Percentiles rank a stretch among this genome's conserved stretches.
These are phyloP conservation scores for Saprolegnia diclina DNA, from an alignment of 352 stramenopile species.

Conservation along the genomic window DNA sequence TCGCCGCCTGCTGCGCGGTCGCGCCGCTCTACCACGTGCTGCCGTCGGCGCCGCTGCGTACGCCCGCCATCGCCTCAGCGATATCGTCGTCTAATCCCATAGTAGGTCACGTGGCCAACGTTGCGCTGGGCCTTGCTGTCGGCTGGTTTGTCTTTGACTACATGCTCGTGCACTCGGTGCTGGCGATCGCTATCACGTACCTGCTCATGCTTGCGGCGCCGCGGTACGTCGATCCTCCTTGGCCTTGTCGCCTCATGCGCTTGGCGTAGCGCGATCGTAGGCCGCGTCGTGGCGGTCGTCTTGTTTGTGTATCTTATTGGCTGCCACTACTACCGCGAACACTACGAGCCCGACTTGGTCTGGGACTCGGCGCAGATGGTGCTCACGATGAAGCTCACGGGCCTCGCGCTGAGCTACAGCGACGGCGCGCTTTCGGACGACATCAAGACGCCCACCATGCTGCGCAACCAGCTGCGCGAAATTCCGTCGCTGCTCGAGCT, in stretches of 20 bases:
- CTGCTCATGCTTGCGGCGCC: constrained; percentile 57
- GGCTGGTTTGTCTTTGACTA: constrained; percentile 78
- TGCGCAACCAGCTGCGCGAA: constrained; percentile 66
- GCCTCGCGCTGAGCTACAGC: constrained; percentile 76
- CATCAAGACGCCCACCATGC: constrained; percentile 63
- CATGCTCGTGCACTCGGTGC: constrained; percentile 68
- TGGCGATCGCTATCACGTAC: constrained; percentile 54
- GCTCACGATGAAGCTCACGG: constrained; percentile 75
- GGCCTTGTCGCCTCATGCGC: background rate
- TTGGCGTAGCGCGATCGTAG: constrained; percentile 17
- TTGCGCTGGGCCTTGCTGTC: constrained; percentile 48
- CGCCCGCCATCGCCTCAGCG: too few relatives aligned
- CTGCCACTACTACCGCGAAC: constrained; percentile 83
- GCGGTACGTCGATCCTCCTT: constrained; percentile 33
- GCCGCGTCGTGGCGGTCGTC: background rate
- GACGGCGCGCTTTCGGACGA: constrained; percentile 61
- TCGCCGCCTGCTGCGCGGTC: constrained; percentile 55
- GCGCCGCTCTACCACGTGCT: constrained; percentile 60
- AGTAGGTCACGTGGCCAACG: constrained; percentile 71
- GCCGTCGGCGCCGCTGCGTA: constrained; percentile 54
- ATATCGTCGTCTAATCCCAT: too few relatives aligned
- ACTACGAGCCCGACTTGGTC: constrained; percentile 68
- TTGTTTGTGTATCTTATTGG: constrained; percentile 57
- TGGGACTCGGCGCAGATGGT: constrained; percentile 86
- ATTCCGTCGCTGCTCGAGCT: constrained; percentile 61